A percentile compares a stretch with the other conserved stretches of the same genome.
phyloP scores from a whole-genome alignment of 164 flowering plant genomes.

The Kalanchoe fedtschenkoi region DNA sequence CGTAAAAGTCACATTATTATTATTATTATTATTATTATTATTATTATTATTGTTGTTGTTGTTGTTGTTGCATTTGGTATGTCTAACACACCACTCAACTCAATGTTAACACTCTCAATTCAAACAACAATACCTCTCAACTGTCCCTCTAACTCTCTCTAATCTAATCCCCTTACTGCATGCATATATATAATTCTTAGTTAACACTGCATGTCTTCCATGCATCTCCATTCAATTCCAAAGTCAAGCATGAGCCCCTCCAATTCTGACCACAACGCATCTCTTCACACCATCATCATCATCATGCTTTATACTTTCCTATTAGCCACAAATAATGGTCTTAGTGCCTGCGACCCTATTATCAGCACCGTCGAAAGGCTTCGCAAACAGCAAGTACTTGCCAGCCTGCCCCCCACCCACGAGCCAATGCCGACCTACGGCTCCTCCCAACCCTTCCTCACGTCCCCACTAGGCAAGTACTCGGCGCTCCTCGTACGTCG shows the following conservation, averaged over 20 bases:
- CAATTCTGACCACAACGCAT: neutral
- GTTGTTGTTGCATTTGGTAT: slow-evolving; percentile 3
- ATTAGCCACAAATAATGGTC: neutral
- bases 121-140: neutral
- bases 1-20: too few relatives aligned
- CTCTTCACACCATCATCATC: neutral
- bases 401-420: slow-evolving; percentile 21
- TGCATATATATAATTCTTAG: too few relatives aligned
- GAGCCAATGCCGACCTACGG: slow-evolving; percentile 13
- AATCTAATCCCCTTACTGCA: neutral
- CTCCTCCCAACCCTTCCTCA: slow-evolving; percentile 19
- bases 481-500: slow-evolving; percentile 22
- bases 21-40: too few relatives aligned
- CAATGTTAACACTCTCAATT: neutral
- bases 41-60: too few relatives aligned
- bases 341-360: neutral
- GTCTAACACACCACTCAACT: neutral
- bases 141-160: slow-evolving; percentile 2
- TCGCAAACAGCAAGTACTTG: slow-evolving; percentile 27
- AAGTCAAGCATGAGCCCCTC: neutral
- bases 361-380: slow-evolving; percentile 19
- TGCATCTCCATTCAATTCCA: neutral
- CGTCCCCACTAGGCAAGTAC: slow-evolving; percentile 33
- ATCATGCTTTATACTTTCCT: too few relatives aligned
- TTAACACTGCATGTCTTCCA: neutral